Conservation (phyloP, 1,284 basidiomycete genomes). For the Garcileccinum viscosum region DNA sequence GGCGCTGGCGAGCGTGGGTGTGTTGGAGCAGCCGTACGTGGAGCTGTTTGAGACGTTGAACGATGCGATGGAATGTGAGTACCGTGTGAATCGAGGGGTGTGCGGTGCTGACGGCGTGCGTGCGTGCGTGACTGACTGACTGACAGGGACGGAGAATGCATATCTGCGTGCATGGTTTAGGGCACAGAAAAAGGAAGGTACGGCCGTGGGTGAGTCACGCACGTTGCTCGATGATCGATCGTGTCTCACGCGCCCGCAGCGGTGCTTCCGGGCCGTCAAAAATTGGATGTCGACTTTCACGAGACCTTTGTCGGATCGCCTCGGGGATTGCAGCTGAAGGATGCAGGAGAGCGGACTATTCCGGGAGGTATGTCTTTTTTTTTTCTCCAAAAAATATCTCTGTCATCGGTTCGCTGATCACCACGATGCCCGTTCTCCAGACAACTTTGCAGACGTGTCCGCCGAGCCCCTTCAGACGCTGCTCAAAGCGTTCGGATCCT, state of each 20-base stretch:
- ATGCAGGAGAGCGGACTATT: constrained; percentile 78
- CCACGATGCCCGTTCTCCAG: constrained; percentile 9
- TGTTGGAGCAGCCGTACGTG: constrained; percentile 79
- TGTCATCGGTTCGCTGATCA: neutral
- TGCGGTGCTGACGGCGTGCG: constrained; percentile 20
- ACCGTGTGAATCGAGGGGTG: neutral
- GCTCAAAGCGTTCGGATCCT: constrained; percentile 77
- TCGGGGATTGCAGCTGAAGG: constrained; percentile 73
- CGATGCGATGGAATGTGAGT: constrained; percentile 90
- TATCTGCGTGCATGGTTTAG: constrained; percentile 82
- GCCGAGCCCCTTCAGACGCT: constrained; percentile 71
- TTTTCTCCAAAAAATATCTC: neutral
- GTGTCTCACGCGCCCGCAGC: neutral
- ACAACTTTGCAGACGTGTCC: constrained; percentile 29
- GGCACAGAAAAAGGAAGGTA: constrained; percentile 61
- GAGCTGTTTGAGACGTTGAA: constrained; percentile 87
- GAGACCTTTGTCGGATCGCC: constrained; percentile 76
- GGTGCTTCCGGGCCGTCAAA: constrained; percentile 68
- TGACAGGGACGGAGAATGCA: constrained; percentile 85
- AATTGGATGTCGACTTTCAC: constrained; percentile 52
- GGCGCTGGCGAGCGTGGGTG: constrained; percentile 75
- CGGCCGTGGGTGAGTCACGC: constrained; percentile 37
- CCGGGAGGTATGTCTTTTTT: constrained; percentile 51
- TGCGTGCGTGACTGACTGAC: too few relatives aligned
- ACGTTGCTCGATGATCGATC: constrained; percentile 5